These are phyloP conservation scores for Halophytophthora batemanensis DNA, from an alignment of 352 stramenopile species.

Conservation along the genomic window DNA sequence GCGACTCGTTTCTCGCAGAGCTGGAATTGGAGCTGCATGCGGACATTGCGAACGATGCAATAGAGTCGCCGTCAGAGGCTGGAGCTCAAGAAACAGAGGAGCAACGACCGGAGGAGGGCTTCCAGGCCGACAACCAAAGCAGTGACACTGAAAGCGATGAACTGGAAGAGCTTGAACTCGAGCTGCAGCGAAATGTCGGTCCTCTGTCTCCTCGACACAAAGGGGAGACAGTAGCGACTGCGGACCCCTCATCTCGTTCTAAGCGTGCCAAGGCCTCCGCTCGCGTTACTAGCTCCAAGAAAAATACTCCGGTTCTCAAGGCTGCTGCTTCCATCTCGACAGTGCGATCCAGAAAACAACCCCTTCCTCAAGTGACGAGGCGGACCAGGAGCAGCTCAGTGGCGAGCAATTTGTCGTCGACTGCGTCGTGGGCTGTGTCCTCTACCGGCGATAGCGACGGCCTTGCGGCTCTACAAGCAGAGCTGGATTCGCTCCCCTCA, in stretches of 20 bases:
- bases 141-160: constrained; percentile 32
- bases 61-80: not conserved
- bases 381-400: constrained; percentile 8
- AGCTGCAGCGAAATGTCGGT: constrained; percentile 29
- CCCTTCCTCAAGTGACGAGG: constrained; percentile 2
- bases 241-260: constrained; percentile 1
- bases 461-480: constrained; percentile 28
- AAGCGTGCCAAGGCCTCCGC: constrained; percentile 4
- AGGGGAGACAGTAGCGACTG: not conserved
- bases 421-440: constrained; percentile 18
- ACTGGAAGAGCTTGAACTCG: constrained; percentile 47
- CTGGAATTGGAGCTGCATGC: constrained; percentile 24
- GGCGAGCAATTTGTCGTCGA: constrained; percentile 11
- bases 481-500: constrained; percentile 19
- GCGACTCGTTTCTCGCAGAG: constrained; percentile 21
- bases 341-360: not conserved
- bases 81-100: not conserved
- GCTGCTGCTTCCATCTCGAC: constrained; percentile 1
- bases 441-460: constrained; percentile 27
- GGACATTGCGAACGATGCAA: constrained; percentile 13
- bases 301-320: not conserved
- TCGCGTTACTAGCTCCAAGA: constrained; percentile 8
- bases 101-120: constrained; percentile 1
- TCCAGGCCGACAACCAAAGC: constrained; percentile 7
- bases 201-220: not conserved